Base-by-base conservation (phyloP, 2,329 filamentous ascomycete species). In the Fusarium praegraminearum region DNA sequence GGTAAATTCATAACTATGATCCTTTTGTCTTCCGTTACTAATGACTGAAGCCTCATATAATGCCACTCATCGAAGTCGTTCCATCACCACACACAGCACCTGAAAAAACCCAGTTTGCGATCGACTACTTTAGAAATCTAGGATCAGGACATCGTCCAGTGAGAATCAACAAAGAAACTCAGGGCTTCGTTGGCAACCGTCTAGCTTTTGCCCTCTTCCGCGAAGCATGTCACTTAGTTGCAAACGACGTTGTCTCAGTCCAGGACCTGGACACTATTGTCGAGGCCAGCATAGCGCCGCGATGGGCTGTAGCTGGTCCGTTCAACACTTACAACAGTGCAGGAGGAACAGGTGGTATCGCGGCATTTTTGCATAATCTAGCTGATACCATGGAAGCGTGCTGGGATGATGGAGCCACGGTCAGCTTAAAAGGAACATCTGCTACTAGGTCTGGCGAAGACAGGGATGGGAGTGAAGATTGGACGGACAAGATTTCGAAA, bases 191-290 rank as follows among this genome's bases (percentile, higher is more conserved):
- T 0, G 69, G 69, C 1, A 71, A 71, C 7, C 69, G 69, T 0
- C 30, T 72, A 2, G 69, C 69, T 0, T 71, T 71, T 5, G 65
- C 69, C 1, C 12, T 71, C 0, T 72, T 71, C 28, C 54, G 65
- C 3, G 69, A 71, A 12, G 69, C 69, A 2, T 69, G 65, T 1
- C 65, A 72, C 5, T 32, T 71, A 0, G 69, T 70, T 0, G 36
- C 69, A 1, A 51, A 54, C 4, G 65, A 59, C 0, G 69, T 72
- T 1, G 65, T 71, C 0, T 72, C 69, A 1, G 74, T 77, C 0
- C 52, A 74, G 3, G 78, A 82, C 5, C 38, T 83, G 1, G 71
- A 70, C 5, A 69, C 73, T 2, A 73, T 79, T 4, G 61, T 76
- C 10, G 75, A 73, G 12, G 57, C 60, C 0, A 73, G 73, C 9